Conservation (phyloP, 1,139 yeast species). For the Suhomyces bribrorum region DNA sequence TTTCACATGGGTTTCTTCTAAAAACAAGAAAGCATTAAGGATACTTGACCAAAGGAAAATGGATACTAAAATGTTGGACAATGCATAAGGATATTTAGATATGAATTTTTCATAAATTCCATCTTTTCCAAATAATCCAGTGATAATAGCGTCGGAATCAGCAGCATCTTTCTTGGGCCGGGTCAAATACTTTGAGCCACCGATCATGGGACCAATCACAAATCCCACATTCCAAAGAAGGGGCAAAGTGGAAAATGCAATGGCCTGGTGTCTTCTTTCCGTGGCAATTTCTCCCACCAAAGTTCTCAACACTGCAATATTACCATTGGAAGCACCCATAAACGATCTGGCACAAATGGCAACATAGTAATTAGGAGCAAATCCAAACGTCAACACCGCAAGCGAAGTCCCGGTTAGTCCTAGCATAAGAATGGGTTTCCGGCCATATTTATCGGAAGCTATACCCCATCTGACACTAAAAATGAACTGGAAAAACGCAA, state of each 20-base stretch:
- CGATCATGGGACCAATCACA: conserved; percentile 47
- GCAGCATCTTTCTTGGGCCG: conserved; percentile 23
- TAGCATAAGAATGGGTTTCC: conserved; percentile 32
- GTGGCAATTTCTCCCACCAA: conserved; percentile 41
- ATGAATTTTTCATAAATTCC: conserved; percentile 29
- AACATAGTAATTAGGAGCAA: conserved; percentile 34
- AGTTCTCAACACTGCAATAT: conserved; percentile 39
- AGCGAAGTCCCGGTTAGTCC: conserved; percentile 37
- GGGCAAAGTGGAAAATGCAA: conserved; percentile 40
- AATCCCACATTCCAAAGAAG: conserved; percentile 36
- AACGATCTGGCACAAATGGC: conserved; percentile 36
- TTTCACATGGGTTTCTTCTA: conserved; percentile 61
- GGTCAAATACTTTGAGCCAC: conserved; percentile 47
- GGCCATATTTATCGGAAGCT: conserved; percentile 34
- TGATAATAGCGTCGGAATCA: background rate
- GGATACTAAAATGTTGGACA: conserved; percentile 60
- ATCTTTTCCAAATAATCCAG: background rate
- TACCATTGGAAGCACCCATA: conserved; percentile 40
- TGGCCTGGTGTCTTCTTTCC: conserved; percentile 38
- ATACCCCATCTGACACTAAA: conserved; percentile 42
- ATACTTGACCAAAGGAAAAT: conserved; percentile 41
- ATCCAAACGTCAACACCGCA: conserved; percentile 35
- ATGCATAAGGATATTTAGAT: conserved; percentile 53
- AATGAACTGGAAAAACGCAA: conserved; percentile 39
- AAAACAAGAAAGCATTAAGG: conserved; percentile 48